Percentiles rank a stretch among this genome's conserved stretches.
phyloP scores from a whole-genome alignment of 2,329 filamentous ascomycete species.

The Colletotrichum sp. region DNA sequence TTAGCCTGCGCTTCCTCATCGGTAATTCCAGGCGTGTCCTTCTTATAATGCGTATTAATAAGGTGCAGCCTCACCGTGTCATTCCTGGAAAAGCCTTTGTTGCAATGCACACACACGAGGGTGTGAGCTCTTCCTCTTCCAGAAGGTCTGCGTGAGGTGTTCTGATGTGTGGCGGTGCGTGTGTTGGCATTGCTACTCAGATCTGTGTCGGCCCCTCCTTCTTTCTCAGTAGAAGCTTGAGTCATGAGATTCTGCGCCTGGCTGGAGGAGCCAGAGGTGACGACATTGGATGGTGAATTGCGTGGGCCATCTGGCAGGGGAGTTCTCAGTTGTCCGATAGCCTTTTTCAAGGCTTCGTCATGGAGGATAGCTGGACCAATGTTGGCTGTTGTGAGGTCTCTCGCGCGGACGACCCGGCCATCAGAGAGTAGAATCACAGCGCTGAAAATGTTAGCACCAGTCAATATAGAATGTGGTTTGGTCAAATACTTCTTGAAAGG shows the following conservation, averaged over 20 bases:
- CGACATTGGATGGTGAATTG: not conserved
- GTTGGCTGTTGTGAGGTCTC: not conserved
- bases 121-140: not conserved
- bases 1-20: not conserved
- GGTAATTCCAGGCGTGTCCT: fast-evolving
- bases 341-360: not conserved
- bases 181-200: not conserved
- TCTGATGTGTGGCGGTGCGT: not conserved
- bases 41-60: not conserved
- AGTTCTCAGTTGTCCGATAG: not conserved
- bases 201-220: not conserved
- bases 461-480: not conserved
- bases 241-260: not conserved
- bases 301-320: not conserved
- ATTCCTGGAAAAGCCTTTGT: not conserved
- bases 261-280: not conserved
- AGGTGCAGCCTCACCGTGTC: not conserved
- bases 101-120: not conserved
- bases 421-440: not conserved
- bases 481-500: not conserved
- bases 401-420: not conserved
- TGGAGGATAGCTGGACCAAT: not conserved
- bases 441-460: not conserved
- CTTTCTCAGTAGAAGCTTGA: not conserved
- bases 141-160: not conserved